Conservation (phyloP, 1,284 basidiomycete genomes). For the Tylopilus orsonianus region DNA sequence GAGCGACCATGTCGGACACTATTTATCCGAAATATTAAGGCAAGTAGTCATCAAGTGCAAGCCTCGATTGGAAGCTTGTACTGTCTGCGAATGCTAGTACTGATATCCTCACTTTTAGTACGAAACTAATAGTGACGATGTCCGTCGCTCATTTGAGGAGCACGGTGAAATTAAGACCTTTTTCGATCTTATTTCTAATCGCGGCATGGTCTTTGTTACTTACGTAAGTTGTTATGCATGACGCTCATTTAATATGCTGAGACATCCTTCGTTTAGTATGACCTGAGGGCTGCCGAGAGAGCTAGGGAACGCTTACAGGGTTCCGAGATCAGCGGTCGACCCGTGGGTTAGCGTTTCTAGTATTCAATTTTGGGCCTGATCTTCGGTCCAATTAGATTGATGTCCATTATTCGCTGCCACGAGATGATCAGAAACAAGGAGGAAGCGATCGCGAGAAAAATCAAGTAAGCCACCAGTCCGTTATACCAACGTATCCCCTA, state of each 20-base stretch:
- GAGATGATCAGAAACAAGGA: conserved; percentile 76
- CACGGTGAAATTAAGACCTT: conserved; percentile 96
- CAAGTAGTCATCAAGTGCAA: conserved; percentile 46
- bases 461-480: conserved; percentile 54
- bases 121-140: conserved; percentile 82
- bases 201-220: conserved; percentile 97
- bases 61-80: conserved; percentile 13
- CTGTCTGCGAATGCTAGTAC: conserved; percentile 9
- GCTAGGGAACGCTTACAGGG: conserved; percentile 88
- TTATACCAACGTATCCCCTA: conserved; percentile 1
- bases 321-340: conserved; percentile 78
- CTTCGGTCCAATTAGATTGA: conserved; percentile 67
- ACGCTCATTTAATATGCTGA: conserved; percentile 8
- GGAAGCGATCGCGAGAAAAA: conserved; percentile 82
- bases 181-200: conserved; percentile 90
- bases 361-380: neutral
- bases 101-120: conserved; percentile 57
- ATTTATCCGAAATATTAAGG: conserved; percentile 97
- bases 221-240: conserved; percentile 68
- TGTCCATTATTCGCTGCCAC: conserved; percentile 95
- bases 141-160: conserved; percentile 84
- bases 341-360: conserved; percentile 52
- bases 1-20: conserved; percentile 93
- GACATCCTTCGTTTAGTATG: conserved; percentile 57
- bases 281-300: conserved; percentile 87